Percentiles rank a stretch among this genome's conserved stretches.
phyloP scores from a whole-genome alignment of 306 rosid genomes.

The Fagus sylvatica region DNA sequence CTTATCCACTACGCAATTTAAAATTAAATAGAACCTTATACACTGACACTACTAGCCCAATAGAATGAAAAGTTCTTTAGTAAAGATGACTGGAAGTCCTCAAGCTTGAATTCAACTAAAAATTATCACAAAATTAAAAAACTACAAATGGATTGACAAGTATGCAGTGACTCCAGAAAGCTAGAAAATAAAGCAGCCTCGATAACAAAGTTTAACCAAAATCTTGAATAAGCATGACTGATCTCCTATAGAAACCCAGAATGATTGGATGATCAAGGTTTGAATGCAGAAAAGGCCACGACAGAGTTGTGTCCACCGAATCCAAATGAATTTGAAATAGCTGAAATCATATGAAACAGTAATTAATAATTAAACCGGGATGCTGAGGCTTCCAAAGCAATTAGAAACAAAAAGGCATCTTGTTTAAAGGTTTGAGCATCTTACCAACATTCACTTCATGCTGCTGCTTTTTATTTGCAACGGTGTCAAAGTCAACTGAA shows the following conservation, averaged over 20 bases:
- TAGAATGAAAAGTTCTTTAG: constrained; percentile 16
- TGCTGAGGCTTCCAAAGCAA: not conserved
- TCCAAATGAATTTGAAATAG: constrained; percentile 93
- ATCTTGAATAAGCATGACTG: constrained; percentile 34
- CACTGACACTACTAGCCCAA: constrained; percentile 1
- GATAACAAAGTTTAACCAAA: constrained; percentile 39
- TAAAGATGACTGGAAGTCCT: constrained; percentile 19
- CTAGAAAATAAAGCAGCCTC: constrained; percentile 45
- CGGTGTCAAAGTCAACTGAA: constrained; percentile 90
- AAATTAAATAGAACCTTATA: constrained; percentile 14
- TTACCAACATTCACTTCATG: constrained; percentile 93
- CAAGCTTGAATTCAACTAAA: constrained; percentile 23
- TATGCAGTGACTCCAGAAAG: constrained; percentile 22
- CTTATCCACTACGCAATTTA: constrained; percentile 17
- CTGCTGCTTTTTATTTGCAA: constrained; percentile 73
- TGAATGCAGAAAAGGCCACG: constrained; percentile 87
- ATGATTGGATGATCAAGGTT: constrained; percentile 60
- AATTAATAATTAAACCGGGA: constrained; percentile 16
- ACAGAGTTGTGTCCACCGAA: constrained; percentile 99
- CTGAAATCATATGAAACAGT: constrained; percentile 38
- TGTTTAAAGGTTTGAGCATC: constrained; percentile 33
- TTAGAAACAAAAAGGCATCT: constrained; percentile 2
- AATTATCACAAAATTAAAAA: constrained; percentile 21
- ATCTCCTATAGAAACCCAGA: constrained; percentile 40
- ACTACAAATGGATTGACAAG: constrained; percentile 29